A percentile compares a stretch with the other conserved stretches of the same genome.
phyloP scores from a whole-genome alignment of 2,329 filamentous ascomycete genomes.

The Aureobasidium uvarum region DNA sequence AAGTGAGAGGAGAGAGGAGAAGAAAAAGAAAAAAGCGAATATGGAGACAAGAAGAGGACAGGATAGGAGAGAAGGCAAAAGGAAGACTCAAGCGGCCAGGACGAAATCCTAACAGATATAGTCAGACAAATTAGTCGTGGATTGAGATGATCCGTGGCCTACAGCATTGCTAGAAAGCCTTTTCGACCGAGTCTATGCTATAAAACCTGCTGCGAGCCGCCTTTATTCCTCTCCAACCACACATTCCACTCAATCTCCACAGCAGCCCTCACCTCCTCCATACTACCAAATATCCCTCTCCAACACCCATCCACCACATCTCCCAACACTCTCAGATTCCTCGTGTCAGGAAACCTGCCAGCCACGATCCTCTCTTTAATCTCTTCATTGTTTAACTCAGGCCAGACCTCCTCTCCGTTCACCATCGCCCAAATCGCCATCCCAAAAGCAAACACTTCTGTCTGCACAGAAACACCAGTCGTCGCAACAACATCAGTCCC shows the following conservation, averaged over 20 bases:
- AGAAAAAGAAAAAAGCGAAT: too few species aligned
- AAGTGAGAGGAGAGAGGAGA: too few species aligned
- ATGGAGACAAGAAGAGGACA: too few species aligned
- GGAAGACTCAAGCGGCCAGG: too few species aligned
- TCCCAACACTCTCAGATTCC: neutral
- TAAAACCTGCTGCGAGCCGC: neutral
- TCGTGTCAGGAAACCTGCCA: neutral
- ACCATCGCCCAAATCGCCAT: neutral
- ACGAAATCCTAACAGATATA: too few species aligned
- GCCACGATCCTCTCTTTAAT: neutral
- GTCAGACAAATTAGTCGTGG: too few species aligned
- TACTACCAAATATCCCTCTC: neutral
- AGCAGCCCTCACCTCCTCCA: conserved; percentile 5
- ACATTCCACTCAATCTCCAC: neutral
- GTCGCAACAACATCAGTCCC: neutral
- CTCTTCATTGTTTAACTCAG: conserved; percentile 1
- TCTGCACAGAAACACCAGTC: neutral
- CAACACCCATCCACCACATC: neutral
- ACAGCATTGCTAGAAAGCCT: too few species aligned
- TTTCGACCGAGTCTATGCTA: too few species aligned
- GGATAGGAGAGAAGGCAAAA: too few species aligned
- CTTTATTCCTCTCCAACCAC: neutral
- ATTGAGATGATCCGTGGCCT: too few species aligned
- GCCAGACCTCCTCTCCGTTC: conserved; percentile 6
- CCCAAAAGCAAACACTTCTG: conserved; percentile 11